Percentiles rank a stretch among this genome's conserved stretches.
phyloP scores from a whole-genome alignment of 805 yeast species.

The Candida arabinofermentans region DNA sequence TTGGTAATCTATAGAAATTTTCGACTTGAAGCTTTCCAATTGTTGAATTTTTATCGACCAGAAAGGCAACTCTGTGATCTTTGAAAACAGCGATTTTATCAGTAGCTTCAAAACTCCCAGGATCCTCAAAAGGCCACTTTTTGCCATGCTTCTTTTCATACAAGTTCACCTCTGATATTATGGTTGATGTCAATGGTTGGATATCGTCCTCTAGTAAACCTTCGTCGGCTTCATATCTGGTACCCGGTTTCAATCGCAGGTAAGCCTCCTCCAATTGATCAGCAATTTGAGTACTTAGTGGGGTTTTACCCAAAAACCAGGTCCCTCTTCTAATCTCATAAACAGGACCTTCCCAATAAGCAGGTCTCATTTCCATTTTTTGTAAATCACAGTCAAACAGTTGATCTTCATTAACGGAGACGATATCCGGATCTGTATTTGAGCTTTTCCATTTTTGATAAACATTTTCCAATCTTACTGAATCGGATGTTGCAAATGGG shows the following conservation, averaged over 20 bases:
- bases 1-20: slow-evolving; percentile 20
- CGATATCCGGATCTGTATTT: slow-evolving; percentile 12
- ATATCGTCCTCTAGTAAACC: neutral
- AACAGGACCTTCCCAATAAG: slow-evolving; percentile 85
- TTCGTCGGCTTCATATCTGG: slow-evolving; percentile 1
- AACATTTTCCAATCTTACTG: slow-evolving; percentile 52
- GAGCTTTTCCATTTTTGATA: slow-evolving; percentile 28
- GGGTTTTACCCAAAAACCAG: slow-evolving; percentile 70
- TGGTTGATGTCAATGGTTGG: slow-evolving; percentile 9
- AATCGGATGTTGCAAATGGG: slow-evolving; percentile 65
- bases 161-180: slow-evolving; percentile 21
- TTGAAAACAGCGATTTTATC: slow-evolving; percentile 28
- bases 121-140: slow-evolving; percentile 27
- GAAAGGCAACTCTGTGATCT: slow-evolving; percentile 18
- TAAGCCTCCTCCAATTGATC: slow-evolving; percentile 58
- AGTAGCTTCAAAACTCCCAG: slow-evolving; percentile 20
- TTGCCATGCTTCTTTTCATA: slow-evolving; percentile 29
- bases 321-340: slow-evolving; percentile 80
- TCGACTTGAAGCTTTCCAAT: slow-evolving; percentile 26
- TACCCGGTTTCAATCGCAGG: slow-evolving; percentile 26
- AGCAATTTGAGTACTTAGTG: slow-evolving; percentile 48
- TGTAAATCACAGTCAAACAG: slow-evolving; percentile 67
- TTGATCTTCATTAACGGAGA: slow-evolving; percentile 77
- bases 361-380: slow-evolving; percentile 54
- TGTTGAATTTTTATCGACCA: slow-evolving; percentile 25